These are phyloP conservation scores for Exophiala phaeomuriformis DNA, from an alignment of 2,329 filamentous ascomycete species.

Conservation along the genomic window DNA sequence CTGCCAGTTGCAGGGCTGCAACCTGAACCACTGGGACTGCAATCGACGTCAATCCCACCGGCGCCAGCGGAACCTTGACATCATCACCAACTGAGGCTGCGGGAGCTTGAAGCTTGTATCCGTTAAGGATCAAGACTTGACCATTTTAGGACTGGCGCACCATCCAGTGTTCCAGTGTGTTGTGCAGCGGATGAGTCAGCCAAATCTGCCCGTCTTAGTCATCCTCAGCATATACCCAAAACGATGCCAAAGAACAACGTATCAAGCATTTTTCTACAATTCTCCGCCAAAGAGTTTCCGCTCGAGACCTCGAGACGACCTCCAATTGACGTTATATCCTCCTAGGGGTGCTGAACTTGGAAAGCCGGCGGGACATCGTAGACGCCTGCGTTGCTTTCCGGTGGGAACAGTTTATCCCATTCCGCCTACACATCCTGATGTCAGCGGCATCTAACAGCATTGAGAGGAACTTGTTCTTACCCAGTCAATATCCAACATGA, in stretches of 20 bases:
- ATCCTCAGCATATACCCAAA: no score
- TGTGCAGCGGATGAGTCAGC: no score
- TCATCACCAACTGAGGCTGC: conserved; percentile 6
- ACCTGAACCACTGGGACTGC: neutral
- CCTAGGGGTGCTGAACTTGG: neutral
- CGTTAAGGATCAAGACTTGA: neutral
- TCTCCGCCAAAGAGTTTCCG: no score
- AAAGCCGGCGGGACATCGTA: conserved; percentile 16
- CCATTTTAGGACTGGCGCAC: neutral
- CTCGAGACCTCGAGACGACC: no score
- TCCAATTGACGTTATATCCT: no score
- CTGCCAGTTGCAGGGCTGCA: neutral
- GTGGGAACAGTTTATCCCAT: conserved; percentile 35
- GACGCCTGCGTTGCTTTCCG: conserved; percentile 48
- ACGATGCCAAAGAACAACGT: no score
- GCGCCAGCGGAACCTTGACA: conserved; percentile 4
- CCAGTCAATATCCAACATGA: conserved; percentile 57
- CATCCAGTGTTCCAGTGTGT: neutral
- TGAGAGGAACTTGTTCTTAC: conserved; percentile 39
- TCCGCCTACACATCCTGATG: conserved; percentile 26
- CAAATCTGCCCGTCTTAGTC: no score
- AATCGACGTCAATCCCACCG: neutral
- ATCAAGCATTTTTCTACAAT: no score
- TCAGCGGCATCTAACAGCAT: neutral
- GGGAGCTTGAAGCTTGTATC: neutral